Conservation (phyloP, 495 filamentous ascomycete genomes). For the Aspergillus bridgeri region DNA sequence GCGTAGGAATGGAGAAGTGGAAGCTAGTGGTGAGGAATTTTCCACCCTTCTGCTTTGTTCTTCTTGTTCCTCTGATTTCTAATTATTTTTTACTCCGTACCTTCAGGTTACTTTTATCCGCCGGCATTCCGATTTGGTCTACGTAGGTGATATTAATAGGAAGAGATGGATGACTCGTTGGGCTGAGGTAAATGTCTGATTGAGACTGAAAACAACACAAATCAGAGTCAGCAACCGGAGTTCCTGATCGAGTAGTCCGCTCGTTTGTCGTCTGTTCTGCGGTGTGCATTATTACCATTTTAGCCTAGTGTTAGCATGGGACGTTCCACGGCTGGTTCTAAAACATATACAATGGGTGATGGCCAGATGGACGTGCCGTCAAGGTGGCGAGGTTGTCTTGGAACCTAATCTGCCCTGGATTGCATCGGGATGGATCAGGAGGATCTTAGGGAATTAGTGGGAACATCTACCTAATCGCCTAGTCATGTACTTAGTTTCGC, state of each 20-base stretch:
- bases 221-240: not conserved
- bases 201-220: too few species aligned
- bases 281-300: not conserved
- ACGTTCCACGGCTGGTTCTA: slow-evolving; percentile 4
- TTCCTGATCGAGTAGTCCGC: slow-evolving; percentile 1
- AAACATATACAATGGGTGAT: slow-evolving; percentile 16
- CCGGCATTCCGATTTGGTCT: not conserved
- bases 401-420: not conserved
- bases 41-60: too few species aligned
- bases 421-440: not conserved
- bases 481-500: too few species aligned
- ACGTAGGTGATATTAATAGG: not conserved
- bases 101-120: not conserved
- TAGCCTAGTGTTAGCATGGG: not conserved
- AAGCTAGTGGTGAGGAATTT: too few species aligned
- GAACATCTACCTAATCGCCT: too few species aligned
- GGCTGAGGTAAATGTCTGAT: too few species aligned
- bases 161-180: too few species aligned
- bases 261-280: not conserved
- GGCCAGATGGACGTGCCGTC: slow-evolving; percentile 6
- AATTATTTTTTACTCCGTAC: too few species aligned
- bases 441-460: too few species aligned
- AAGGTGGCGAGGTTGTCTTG: too few species aligned
- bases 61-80: too few species aligned
- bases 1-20: too few species aligned